phyloP scores from a whole-genome alignment of 352 stramenopile genomes.

The Phytophthora pisi region DNA sequence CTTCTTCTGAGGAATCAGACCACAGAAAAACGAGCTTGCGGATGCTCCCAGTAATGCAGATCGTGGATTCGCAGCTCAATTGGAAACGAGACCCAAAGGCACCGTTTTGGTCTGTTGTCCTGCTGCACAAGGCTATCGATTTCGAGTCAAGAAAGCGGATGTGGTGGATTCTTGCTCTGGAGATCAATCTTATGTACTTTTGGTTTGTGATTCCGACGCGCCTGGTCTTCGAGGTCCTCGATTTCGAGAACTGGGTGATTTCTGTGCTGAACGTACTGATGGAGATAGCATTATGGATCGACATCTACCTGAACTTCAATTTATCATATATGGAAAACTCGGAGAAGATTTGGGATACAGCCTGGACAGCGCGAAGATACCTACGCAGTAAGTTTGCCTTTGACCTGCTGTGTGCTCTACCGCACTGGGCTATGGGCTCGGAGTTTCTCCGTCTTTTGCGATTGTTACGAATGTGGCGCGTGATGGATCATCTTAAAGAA shows the following conservation, averaged over 20 bases:
- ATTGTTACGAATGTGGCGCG: constrained; percentile 44
- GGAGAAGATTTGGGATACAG: constrained; percentile 66
- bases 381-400: constrained; percentile 34
- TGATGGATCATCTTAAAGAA: constrained; percentile 49
- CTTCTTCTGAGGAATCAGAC: neutral
- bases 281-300: constrained; percentile 49
- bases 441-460: constrained; percentile 37
- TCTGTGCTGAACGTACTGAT: constrained; percentile 38
- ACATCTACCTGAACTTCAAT: constrained; percentile 68
- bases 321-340: constrained; percentile 53
- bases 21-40: constrained; percentile 26
- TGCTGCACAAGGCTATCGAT: constrained; percentile 50
- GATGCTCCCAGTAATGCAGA: constrained; percentile 33
- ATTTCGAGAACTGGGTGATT: constrained; percentile 39
- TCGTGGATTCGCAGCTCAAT: constrained; percentile 21
- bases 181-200: constrained; percentile 59
- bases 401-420: constrained; percentile 55
- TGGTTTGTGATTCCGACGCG: constrained; percentile 60
- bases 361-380: constrained; percentile 41
- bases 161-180: constrained; percentile 55
- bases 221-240: constrained; percentile 43
- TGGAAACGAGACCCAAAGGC: constrained; percentile 22
- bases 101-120: constrained; percentile 36
- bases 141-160: constrained; percentile 43
- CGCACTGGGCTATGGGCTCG: constrained; percentile 40